Evolutionary conservation across 306 rosid genomes (phyloP).

Genomic region (Morella rubra): DNA sequence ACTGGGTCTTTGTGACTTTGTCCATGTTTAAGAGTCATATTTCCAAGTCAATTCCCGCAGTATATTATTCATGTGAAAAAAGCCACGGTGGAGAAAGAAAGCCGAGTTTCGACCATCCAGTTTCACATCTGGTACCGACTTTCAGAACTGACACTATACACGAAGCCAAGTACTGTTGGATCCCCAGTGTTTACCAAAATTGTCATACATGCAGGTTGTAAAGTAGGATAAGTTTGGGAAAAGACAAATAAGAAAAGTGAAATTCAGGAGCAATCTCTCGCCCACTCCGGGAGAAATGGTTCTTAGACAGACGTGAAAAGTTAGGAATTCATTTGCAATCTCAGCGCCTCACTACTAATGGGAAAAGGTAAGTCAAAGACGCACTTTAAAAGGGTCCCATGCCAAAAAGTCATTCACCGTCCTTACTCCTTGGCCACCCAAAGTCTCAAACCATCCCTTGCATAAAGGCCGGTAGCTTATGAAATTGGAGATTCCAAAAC

Average conservation of each 20-base stretch:
- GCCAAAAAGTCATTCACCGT: conserved; percentile 52
- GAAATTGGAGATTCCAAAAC: conserved; percentile 56
- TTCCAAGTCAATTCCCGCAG: too few relatives aligned
- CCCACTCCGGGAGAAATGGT: too few relatives aligned
- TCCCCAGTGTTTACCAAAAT: not conserved
- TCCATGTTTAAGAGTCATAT: too few relatives aligned
- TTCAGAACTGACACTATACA: not conserved
- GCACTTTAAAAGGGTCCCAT: conserved; percentile 48
- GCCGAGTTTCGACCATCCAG: not conserved
- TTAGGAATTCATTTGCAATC: conserved; percentile 24
- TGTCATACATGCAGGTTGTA: conserved; percentile 19
- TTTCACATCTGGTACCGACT: not conserved
- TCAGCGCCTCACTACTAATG: conserved; percentile 37
- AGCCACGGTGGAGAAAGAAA: too few relatives aligned
- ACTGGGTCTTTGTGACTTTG: too few relatives aligned
- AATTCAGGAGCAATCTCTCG: not conserved
- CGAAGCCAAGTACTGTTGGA: not conserved
- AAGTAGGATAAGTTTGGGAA: too few relatives aligned
- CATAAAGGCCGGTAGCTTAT: conserved; percentile 29
- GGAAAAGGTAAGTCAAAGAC: conserved; percentile 50
- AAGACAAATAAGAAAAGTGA: not conserved
- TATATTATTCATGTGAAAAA: too few relatives aligned
- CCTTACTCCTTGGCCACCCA: conserved; percentile 44
- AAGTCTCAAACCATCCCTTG: conserved; percentile 13
- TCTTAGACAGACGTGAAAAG: conserved; percentile 8